Evolutionary conservation across 2,329 filamentous ascomycete genomes (phyloP), one percentile per base, ranked within the genome.

Genomic region (Hypoxylon sp.): DNA sequence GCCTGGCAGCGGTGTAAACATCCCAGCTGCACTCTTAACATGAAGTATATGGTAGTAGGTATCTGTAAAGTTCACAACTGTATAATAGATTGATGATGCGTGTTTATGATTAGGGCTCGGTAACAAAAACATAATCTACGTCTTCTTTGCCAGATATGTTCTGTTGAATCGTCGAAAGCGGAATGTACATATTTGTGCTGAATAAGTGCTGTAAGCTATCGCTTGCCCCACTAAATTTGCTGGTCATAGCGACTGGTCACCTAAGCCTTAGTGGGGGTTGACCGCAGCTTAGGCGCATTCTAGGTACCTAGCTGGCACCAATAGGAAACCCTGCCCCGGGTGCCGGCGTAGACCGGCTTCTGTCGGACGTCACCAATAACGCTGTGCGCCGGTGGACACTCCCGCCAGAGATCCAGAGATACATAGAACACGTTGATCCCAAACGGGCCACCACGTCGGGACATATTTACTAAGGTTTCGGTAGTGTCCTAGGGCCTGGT

Each of bases 311-410:
- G 37, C 19, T 59, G 16, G 53, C 55, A 57, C 65, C 63, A 63
- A 69, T 64, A 46, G 37, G 52, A 69, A 53, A 14, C 21, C 25
- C 34, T 51, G 39, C 30, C 21, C 45, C 71, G 72, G 72, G 68
- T 62, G 48, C 68, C 72, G 72, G 65, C 72, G 71, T 63, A 63
- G 67, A 65, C 72, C 72, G 72, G 67, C 65, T 69, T 60, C 54
- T 47, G 59, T 70, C 67, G 61, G 61, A 67, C 70, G 61, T 65
- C 54, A 64, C 62, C 61, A 57, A 16, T 53, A 55, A 59, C 43
- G 63, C 66, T 69, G 61, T 68, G 43, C 32, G 21, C 71, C 70
- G 67, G 68, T 68, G 55, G 67, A 61, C 67, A 56, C 54, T 51
- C 37, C 70, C 68, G 70, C 67, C 57, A 60, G 23, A 55, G 11